Percentiles rank a stretch among this genome's conserved stretches.
These are phyloP conservation scores for Pseudopithomyces chartarum DNA, from an alignment of 2,329 filamentous ascomycete species.

Conservation along the genomic window DNA sequence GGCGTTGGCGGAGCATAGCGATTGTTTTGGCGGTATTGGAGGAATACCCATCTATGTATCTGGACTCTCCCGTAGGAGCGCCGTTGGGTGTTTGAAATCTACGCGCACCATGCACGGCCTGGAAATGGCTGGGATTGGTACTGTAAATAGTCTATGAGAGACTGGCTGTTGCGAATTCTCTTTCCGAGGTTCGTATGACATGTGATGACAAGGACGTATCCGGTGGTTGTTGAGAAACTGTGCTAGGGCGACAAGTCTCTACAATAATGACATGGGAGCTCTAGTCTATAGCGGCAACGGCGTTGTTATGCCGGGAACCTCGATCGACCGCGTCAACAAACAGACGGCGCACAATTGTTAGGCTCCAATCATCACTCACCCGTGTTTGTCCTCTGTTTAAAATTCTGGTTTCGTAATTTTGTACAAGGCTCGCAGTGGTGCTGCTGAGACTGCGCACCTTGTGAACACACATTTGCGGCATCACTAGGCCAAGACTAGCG, in stretches of 20 bases:
- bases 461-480: background rate
- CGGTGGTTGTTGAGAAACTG: background rate
- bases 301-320: slow-evolving; percentile 8
- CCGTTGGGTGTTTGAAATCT: slow-evolving; percentile 11
- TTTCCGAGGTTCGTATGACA: background rate
- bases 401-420: background rate
- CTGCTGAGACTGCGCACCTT: background rate
- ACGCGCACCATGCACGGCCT: background rate
- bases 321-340: slow-evolving; percentile 17
- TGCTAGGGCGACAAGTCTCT: background rate
- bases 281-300: background rate
- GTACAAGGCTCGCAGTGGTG: background rate
- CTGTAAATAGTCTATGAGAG: slow-evolving; percentile 6
- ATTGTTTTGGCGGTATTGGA: slow-evolving; percentile 13
- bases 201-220: slow-evolving; percentile 3
- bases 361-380: background rate
- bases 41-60: slow-evolving; percentile 36
- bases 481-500: slow-evolving; percentile 9
- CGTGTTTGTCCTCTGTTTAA: background rate
- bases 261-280: background rate
- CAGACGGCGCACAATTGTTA: slow-evolving; percentile 1
- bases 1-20: slow-evolving; percentile 34
- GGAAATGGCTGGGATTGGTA: background rate
- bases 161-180: background rate
- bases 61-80: slow-evolving; percentile 14